A percentile compares a stretch with the other conserved stretches of the same genome.
These are phyloP conservation scores for Bruguiera parviflora DNA, from an alignment of 345 rosid genomes.

Conservation along the genomic window DNA sequence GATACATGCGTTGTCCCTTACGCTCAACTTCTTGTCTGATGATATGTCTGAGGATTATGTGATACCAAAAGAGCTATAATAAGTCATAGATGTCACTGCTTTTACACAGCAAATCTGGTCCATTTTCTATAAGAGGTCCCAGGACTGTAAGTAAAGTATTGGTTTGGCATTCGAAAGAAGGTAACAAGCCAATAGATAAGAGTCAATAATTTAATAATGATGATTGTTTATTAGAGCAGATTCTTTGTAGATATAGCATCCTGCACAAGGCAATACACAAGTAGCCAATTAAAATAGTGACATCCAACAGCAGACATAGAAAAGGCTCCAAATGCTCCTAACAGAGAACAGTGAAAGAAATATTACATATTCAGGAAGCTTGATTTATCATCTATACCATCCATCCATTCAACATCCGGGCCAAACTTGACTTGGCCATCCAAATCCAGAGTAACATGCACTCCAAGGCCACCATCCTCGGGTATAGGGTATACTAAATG, in stretches of 20 bases:
- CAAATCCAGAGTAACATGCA: constrained; percentile 87
- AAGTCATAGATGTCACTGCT: too few relatives aligned
- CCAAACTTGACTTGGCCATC: constrained; percentile 89
- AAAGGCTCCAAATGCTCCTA: not conserved
- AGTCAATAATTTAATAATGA: too few relatives aligned
- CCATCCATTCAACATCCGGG: constrained; percentile 92
- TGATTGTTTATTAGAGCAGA: not conserved
- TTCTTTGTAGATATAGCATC: not conserved
- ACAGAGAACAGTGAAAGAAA: constrained; percentile 15
- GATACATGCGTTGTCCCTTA: too few relatives aligned
- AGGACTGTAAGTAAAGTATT: not conserved
- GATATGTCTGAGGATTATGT: too few relatives aligned
- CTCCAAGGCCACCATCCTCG: constrained; percentile 89
- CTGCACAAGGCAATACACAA: too few relatives aligned
- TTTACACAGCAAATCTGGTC: too few relatives aligned
- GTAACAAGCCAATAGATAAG: not conserved
- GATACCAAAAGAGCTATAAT: too few relatives aligned
- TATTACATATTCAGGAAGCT: constrained; percentile 74
- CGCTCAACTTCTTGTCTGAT: too few relatives aligned
- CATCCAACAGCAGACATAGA: not conserved
- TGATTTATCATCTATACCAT: constrained; percentile 47
- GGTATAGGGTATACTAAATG: constrained; percentile 84
- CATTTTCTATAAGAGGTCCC: too few relatives aligned
- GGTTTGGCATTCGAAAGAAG: not conserved
- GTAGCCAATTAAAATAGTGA: too few relatives aligned